Evolutionary conservation across 257 asterid species (phyloP).

Genomic region (Rhazya stricta): DNA sequence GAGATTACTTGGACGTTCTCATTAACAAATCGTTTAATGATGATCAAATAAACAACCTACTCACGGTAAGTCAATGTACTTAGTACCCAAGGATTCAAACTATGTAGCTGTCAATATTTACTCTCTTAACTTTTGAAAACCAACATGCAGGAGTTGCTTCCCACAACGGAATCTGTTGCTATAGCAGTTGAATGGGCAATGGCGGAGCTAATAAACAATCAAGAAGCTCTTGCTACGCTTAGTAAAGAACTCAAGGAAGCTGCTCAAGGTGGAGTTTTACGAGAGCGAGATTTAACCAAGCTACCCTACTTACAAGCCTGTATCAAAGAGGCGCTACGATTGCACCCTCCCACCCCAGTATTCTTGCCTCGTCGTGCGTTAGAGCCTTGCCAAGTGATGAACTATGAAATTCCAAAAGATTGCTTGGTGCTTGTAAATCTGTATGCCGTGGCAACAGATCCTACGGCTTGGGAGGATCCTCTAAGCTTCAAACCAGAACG

Average conservation of each 20-base stretch:
- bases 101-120: too few relatives aligned
- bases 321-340: conserved; percentile 4
- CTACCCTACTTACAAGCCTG: conserved; percentile 5
- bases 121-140: too few relatives aligned
- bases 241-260: neutral
- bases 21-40: neutral
- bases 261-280: neutral
- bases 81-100: too few relatives aligned
- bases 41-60: neutral
- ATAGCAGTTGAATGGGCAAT: conserved; percentile 10
- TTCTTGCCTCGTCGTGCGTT: neutral
- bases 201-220: conserved; percentile 3
- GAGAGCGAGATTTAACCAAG: neutral
- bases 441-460: neutral
- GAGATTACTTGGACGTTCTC: neutral
- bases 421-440: neutral
- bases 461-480: neutral
- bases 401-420: conserved; percentile 1
- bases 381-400: neutral
- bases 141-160: conserved; percentile 2
- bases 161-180: neutral
- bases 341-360: conserved; percentile 6
- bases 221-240: neutral
- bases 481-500: conserved; percentile 5
- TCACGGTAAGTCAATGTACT: neutral